Evolutionary conservation across 768 basidiomycete species (phyloP), one percentile per base, ranked within the genome.

Genomic region (Leccinum subgranulosum): DNA sequence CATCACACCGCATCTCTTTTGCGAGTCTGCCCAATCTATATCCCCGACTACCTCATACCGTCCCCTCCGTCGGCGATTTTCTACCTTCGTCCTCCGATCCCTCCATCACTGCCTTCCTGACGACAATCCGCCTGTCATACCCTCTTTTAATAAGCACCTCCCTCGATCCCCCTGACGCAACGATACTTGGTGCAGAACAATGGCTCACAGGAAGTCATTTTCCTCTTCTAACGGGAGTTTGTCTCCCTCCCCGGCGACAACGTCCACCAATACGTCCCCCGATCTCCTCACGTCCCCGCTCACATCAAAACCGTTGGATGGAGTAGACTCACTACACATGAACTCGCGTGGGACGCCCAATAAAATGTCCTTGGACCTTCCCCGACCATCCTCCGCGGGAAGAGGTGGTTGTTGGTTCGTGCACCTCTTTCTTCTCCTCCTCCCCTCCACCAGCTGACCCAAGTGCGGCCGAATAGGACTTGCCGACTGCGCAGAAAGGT

Each of bases 401-500:
- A 87, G 85, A 73, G 88, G 88, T 61, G 89, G 89, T 46, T 90
- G 89, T 74, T 91, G 89, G 89, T 90, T 69, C 67, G 88, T 79
- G 41, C 56, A 41, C 45, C 60, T 43, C 36, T 21, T 12, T 46
- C 33, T 46, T 51, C 56, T 53, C 41, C 14, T 33, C 19, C 3
- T 47, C 21, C 28, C 23, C 9, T 15, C 21, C 27, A 48, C 25
- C 36, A 10, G 45, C 63, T 68, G 43, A 69, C 41, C 23, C 21
- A 57, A 15, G 10, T 19, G 28, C 17, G 12, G 9, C 56, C 34
- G 50, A 17, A 31, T 39, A 92, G 90, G 90, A 92, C 90, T 52
- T 92, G 90, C 73, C 84, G 90, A 28, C 74, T 92, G 46, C 83
- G 90, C 60, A 81, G 90, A 76, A 92, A 92, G 79, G 90, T 91